phyloP scores from a whole-genome alignment of 2,329 filamentous ascomycete species.

The Pestalotiopsis sp. region DNA sequence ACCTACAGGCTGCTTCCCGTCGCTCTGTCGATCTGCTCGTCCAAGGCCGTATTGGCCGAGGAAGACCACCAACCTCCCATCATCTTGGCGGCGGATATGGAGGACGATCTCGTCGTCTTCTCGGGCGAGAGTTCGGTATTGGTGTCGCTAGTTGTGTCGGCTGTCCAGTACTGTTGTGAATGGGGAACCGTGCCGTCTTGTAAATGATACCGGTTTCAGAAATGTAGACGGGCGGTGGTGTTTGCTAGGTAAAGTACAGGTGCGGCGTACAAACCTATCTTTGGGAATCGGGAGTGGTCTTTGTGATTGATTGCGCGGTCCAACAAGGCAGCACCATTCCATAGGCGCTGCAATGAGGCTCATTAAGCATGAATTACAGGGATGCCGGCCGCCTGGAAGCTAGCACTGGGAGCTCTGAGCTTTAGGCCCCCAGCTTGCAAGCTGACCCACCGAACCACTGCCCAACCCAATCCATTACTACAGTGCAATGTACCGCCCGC shows the following conservation, averaged over 20 bases:
- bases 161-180: background rate
- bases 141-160: background rate
- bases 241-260: background rate
- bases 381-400: conserved; percentile 2
- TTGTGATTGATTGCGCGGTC: conserved; percentile 8
- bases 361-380: conserved; percentile 8
- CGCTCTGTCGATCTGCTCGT: conserved; percentile 95
- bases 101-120: background rate
- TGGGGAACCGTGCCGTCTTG: background rate
- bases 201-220: background rate
- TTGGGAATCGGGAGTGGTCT: background rate
- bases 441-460: background rate
- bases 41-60: conserved; percentile 85
- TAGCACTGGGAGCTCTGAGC: conserved; percentile 9
- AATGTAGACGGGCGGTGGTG: background rate
- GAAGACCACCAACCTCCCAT: conserved; percentile 98
- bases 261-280: background rate
- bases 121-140: conserved; percentile 6
- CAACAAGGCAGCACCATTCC: conserved; percentile 10
- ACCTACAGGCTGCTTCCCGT: conserved; percentile 90
- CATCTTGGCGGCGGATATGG: conserved; percentile 30
- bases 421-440: background rate
- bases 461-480: background rate
- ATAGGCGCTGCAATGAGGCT: background rate
- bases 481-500: background rate